phyloP scores from a whole-genome alignment of 2,329 filamentous ascomycete genomes.

The Paecilomyces fulvus region DNA sequence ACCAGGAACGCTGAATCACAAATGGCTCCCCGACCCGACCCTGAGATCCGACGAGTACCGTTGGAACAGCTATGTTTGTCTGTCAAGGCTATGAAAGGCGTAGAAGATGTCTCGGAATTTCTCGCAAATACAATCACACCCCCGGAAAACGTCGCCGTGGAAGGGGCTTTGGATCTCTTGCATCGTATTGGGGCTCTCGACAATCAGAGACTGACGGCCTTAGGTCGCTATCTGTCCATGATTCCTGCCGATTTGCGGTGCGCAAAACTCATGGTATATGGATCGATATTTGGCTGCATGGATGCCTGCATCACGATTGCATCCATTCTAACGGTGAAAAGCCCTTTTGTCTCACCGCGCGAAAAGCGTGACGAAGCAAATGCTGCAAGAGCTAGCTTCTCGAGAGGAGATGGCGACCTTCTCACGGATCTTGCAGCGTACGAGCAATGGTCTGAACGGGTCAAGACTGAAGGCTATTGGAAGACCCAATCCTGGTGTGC shows the following conservation, averaged over 20 bases:
- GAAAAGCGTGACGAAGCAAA: conserved; percentile 77
- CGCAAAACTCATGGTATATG: conserved; percentile 91
- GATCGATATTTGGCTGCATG: conserved; percentile 84
- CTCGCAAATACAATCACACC: conserved; percentile 81
- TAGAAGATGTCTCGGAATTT: conserved; percentile 71
- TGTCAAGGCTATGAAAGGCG: conserved; percentile 82
- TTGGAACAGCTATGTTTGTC: conserved; percentile 91
- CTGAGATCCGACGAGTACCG: conserved; percentile 86
- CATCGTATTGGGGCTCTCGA: conserved; percentile 82
- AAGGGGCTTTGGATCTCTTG: conserved; percentile 71
- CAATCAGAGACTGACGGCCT: conserved; percentile 75
- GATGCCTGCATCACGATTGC: conserved; percentile 84
- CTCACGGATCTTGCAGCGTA: conserved; percentile 80
- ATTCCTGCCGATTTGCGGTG: conserved; percentile 89
- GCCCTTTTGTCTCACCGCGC: conserved; percentile 76
- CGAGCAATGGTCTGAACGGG: conserved; percentile 68
- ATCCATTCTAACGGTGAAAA: conserved; percentile 80
- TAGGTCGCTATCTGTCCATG: conserved; percentile 88
- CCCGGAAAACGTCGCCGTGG: conserved; percentile 74
- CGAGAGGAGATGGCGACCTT: conserved; percentile 72
- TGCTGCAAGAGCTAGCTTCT: conserved; percentile 66
- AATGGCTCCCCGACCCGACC: conserved; percentile 83
- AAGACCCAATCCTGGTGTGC: conserved; percentile 64
- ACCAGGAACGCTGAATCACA: conserved; percentile 73
- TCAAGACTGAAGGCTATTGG: conserved; percentile 38